A percentile compares a stretch with the other conserved stretches of the same genome.
Evolutionary conservation across 2,329 filamentous ascomycete species (phyloP).

Genomic region (Clathrospora elynae): DNA sequence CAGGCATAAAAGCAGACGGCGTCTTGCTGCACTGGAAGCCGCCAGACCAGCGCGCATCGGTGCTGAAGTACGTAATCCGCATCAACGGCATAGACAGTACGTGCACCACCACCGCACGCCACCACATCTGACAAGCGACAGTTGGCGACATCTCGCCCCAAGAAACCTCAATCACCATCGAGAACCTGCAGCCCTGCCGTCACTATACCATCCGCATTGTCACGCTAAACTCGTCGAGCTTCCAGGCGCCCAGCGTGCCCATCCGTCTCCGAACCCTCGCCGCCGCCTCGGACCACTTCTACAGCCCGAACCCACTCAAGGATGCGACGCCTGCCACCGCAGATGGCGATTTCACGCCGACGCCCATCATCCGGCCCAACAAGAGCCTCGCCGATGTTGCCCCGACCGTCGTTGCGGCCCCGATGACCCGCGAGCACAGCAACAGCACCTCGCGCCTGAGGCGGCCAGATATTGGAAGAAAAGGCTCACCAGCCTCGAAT

Average conservation of each 20-base stretch:
- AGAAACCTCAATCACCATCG: constrained; percentile 89
- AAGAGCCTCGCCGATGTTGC: constrained; percentile 63
- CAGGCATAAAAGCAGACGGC: constrained; percentile 84
- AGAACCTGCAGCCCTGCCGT: constrained; percentile 80
- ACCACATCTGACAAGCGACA: constrained; percentile 45
- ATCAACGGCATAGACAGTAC: constrained; percentile 90
- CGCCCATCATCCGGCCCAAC: constrained; percentile 59
- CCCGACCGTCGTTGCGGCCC: constrained; percentile 64
- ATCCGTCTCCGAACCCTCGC: constrained; percentile 77
- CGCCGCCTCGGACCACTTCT: constrained; percentile 52
- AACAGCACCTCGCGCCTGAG: constrained; percentile 59
- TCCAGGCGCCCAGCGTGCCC: constrained; percentile 84
- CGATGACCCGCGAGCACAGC: constrained; percentile 69
- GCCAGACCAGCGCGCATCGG: constrained; percentile 67
- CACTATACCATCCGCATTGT: constrained; percentile 95
- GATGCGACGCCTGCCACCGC: constrained; percentile 45
- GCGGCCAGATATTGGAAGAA: constrained; percentile 72
- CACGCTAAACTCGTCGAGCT: constrained; percentile 87
- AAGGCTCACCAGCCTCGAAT: constrained; percentile 73
- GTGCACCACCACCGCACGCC: constrained; percentile 30
- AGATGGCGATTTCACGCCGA: constrained; percentile 55
- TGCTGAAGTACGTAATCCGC: constrained; percentile 87
- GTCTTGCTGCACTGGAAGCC: constrained; percentile 91
- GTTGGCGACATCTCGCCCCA: constrained; percentile 82
- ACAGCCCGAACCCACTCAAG: constrained; percentile 58